Evolutionary conservation across 495 filamentous ascomycete species (phyloP), one percentile per base, ranked within the genome.

Genomic region (Paragyromitra xinjiangensis): DNA sequence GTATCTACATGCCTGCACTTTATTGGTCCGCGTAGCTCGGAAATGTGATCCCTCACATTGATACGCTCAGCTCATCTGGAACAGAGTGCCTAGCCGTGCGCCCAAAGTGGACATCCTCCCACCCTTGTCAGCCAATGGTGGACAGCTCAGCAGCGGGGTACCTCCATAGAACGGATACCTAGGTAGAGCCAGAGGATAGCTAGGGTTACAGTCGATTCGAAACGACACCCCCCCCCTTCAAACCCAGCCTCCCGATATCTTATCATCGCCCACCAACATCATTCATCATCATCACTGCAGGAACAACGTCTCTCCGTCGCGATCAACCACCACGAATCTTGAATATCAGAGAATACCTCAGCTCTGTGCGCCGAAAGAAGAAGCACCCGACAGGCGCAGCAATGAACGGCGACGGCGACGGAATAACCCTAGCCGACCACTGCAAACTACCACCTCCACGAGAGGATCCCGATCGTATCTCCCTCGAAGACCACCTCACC

Each of bases 351-450:
- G 16, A 44, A 24, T 45, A 65, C 22, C n/a, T 51, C 55, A 65
- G 64, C 64, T 37, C 37, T 51, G 64, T 66, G 64, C 64, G 66
- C 68, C 68, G 3, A n/a, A 11, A 22, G 4, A 19, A 34, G 22
- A 22, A n/a, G 6, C n/a, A 7, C 40, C 26, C 68, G 7, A 26
- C 61, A 73, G 51, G 59, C 67, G 40, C 55, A 75, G 69, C 74
- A 66, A 79, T 79, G 77, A 79, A 79, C 75, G 75, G 71, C 75
- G 63, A 73, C 75, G 75, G 62, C 71, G 74, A 79, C 74, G 75
- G 76, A 78, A 64, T 78, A 78, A 19, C 73, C 74, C 55, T 70
- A 68, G 59, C 76, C 65, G 63, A 78, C 50, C 55, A 68, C 64
- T 50, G 45, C 37, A 64, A 48, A 34, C 67, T 58, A 29, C 55